Conservation (phyloP, 176 grass and related monocot genomes). For the Eleusine indica region DNA sequence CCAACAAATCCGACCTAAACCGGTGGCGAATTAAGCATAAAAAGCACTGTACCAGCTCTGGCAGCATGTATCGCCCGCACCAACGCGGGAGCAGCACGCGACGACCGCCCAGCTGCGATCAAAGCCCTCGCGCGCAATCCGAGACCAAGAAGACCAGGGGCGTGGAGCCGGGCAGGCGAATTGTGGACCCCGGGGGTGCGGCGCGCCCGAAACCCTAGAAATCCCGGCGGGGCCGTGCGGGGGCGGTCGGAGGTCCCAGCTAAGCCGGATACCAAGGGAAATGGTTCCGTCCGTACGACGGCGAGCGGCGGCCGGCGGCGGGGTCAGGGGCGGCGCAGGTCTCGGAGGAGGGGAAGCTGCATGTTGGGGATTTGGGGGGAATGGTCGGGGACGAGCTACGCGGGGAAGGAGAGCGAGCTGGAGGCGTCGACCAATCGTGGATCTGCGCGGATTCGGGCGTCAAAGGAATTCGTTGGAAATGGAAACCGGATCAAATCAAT, state of each 20-base stretch:
- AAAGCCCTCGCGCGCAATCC: slow-evolving; percentile 3
- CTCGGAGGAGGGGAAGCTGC: neutral
- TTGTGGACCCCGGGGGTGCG: slow-evolving; percentile 9
- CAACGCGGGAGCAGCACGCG: slow-evolving; percentile 3
- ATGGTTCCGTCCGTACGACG: slow-evolving; percentile 23
- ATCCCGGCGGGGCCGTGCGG: slow-evolving; percentile 18
- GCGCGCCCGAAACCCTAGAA: slow-evolving; percentile 62
- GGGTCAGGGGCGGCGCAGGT: neutral
- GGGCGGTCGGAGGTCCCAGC: too few species aligned
- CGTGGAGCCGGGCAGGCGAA: slow-evolving; percentile 19
- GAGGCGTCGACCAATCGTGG: slow-evolving; percentile 51
- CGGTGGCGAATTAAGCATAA: slow-evolving; percentile 35
- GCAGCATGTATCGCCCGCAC: slow-evolving; percentile 8
- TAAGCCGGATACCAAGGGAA: neutral
- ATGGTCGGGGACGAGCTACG: slow-evolving; percentile 34
- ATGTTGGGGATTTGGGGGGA: slow-evolving; percentile 1
- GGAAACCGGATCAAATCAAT: too few species aligned
- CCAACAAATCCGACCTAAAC: neutral
- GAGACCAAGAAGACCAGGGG: too few species aligned
- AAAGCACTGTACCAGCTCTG: neutral
- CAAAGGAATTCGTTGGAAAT: too few species aligned
- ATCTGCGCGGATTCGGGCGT: slow-evolving; percentile 32
- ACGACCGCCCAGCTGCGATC: slow-evolving; percentile 37
- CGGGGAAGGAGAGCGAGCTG: slow-evolving; percentile 21
- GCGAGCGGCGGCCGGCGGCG: slow-evolving; percentile 28